Percentiles rank a stretch among this genome's conserved stretches.
These are phyloP conservation scores for Emergomyces pasteurianus DNA, from an alignment of 2,329 filamentous ascomycete species.

Conservation along the genomic window DNA sequence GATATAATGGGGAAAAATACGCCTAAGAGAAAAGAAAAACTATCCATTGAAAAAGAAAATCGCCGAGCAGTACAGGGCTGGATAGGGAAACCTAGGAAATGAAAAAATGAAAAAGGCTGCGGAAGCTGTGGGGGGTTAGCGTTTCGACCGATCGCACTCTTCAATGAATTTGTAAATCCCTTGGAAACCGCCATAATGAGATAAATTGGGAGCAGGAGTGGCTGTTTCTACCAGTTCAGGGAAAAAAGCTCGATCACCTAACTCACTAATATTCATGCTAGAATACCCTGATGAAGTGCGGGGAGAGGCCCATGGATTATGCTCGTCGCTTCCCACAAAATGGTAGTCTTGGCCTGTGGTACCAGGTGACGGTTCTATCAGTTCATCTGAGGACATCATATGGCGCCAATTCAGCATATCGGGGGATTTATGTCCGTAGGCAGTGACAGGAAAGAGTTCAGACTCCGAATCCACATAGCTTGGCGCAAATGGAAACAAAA, in stretches of 20 bases:
- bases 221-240: slow-evolving; percentile 28
- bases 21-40: background rate
- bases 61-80: slow-evolving; percentile 1
- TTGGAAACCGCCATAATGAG: slow-evolving; percentile 52
- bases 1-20: background rate
- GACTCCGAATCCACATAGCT: slow-evolving; percentile 37
- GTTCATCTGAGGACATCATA: slow-evolving; percentile 40
- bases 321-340: slow-evolving; percentile 31
- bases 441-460: slow-evolving; percentile 32
- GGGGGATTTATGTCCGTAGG: slow-evolving; percentile 21
- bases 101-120: slow-evolving; percentile 6
- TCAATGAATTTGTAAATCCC: slow-evolving; percentile 56
- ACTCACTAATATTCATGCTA: slow-evolving; percentile 44
- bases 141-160: slow-evolving; percentile 44
- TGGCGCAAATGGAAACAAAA: slow-evolving; percentile 79
- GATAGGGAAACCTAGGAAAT: background rate
- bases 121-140: slow-evolving; percentile 17
- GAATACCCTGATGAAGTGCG: slow-evolving; percentile 43
- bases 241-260: slow-evolving; percentile 30
- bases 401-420: slow-evolving; percentile 44
- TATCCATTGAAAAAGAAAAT: background rate
- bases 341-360: slow-evolving; percentile 27
- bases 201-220: slow-evolving; percentile 18
- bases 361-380: slow-evolving; percentile 15
- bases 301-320: slow-evolving; percentile 40